phyloP scores from a whole-genome alignment of 2,329 filamentous ascomycete species.

The Aureobasidium lini region DNA sequence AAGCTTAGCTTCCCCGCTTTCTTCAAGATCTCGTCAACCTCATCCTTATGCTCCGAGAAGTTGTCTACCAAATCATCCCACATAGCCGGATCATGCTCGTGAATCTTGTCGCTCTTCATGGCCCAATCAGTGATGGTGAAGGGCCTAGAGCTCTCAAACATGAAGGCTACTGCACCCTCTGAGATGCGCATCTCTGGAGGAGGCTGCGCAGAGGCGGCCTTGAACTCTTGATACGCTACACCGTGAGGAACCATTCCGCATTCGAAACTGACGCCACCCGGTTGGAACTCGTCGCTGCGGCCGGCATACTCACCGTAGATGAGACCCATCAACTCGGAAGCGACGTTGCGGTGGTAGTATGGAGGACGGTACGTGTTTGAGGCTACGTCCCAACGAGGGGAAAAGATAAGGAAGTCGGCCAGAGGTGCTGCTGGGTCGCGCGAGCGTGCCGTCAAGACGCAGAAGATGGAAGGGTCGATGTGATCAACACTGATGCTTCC shows the following conservation, averaged over 20 bases:
- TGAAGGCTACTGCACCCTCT: slow-evolving; percentile 36
- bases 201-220: slow-evolving; percentile 42
- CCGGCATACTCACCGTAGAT: slow-evolving; percentile 31
- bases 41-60: slow-evolving; percentile 29
- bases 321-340: slow-evolving; percentile 31
- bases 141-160: slow-evolving; percentile 29
- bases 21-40: slow-evolving; percentile 23
- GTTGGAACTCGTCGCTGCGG: slow-evolving; percentile 36
- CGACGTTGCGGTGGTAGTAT: slow-evolving; percentile 34
- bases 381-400: slow-evolving; percentile 33
- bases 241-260: slow-evolving; percentile 32
- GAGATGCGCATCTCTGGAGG: slow-evolving; percentile 40
- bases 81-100: slow-evolving; percentile 32
- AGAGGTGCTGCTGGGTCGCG: slow-evolving; percentile 30
- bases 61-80: slow-evolving; percentile 32
- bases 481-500: slow-evolving; percentile 34
- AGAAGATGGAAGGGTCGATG: slow-evolving; percentile 33
- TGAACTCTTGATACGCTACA: slow-evolving; percentile 38
- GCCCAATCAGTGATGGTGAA: slow-evolving; percentile 16
- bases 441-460: slow-evolving; percentile 31
- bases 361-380: slow-evolving; percentile 32
- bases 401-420: slow-evolving; percentile 32
- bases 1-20: slow-evolving; percentile 15
- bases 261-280: slow-evolving; percentile 31
- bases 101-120: slow-evolving; percentile 31